Evolutionary conservation across 164 flowering plant genomes (phyloP).

Genomic region (Vitis rotundifolia): DNA sequence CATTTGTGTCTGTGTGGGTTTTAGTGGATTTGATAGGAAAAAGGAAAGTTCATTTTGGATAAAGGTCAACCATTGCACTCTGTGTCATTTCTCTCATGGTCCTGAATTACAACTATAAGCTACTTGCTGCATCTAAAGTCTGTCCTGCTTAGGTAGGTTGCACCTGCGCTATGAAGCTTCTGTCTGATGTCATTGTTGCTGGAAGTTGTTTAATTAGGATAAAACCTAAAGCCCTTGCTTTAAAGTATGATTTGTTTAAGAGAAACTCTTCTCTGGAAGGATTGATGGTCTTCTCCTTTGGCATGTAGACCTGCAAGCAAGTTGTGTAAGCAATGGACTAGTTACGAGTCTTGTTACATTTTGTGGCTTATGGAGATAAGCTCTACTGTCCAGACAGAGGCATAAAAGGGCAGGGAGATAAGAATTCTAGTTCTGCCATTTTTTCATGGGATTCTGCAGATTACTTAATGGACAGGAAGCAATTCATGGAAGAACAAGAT

Average conservation of each 20-base stretch:
- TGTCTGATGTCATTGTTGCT: no score
- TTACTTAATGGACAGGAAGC: not conserved
- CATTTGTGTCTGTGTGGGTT: not conserved
- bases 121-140: not conserved
- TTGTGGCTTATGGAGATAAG: not conserved
- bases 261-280: not conserved
- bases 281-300: not conserved
- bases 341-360: not conserved
- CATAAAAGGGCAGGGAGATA: not conserved
- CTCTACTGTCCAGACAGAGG: not conserved
- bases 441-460: not conserved
- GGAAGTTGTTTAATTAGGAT: not conserved
- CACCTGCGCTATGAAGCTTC: not conserved
- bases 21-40: not conserved
- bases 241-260: not conserved
- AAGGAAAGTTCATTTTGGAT: not conserved
- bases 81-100: not conserved
- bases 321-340: not conserved
- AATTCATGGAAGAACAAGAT: not conserved
- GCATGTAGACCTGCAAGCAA: not conserved
- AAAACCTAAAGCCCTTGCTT: not conserved
- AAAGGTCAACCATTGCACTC: not conserved
- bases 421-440: not conserved
- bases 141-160: not conserved
- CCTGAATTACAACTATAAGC: not conserved